A percentile compares a stretch with the other conserved stretches of the same genome.
These are phyloP conservation scores for Colletotrichum tanaceti DNA, from an alignment of 2,329 filamentous ascomycete species.

Conservation along the genomic window DNA sequence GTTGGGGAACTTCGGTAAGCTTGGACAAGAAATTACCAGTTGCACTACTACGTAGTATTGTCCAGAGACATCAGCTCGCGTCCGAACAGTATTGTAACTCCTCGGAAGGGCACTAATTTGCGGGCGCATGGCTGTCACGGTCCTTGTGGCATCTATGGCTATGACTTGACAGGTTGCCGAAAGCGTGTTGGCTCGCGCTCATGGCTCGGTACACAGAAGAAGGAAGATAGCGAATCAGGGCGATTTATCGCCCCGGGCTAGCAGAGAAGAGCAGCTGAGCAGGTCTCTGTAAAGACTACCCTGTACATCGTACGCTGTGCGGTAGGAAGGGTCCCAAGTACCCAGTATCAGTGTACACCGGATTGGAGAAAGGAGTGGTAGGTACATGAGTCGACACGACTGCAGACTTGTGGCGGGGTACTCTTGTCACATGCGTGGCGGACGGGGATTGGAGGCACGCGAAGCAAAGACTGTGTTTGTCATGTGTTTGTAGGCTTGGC, in stretches of 20 bases:
- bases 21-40: too few relatives aligned
- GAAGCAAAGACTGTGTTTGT: too few relatives aligned
- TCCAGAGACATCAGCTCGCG: background rate
- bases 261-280: too few relatives aligned
- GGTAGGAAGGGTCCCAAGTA: background rate
- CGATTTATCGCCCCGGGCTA: background rate
- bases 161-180: background rate
- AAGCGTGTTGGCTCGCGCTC: slow-evolving; percentile 5
- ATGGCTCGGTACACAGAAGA: slow-evolving; percentile 14
- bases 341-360: too few relatives aligned
- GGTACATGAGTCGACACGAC: background rate
- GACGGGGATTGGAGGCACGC: slow-evolving; percentile 15
- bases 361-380: background rate
- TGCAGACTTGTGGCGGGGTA: background rate
- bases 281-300: slow-evolving; percentile 15
- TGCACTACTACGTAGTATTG: too few relatives aligned
- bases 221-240: slow-evolving; percentile 7
- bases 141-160: background rate
- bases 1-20: too few relatives aligned
- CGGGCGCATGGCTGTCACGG: slow-evolving; percentile 2
- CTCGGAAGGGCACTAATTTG: background rate
- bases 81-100: background rate
- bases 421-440: slow-evolving; percentile 12
- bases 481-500: slow-evolving; percentile 3
- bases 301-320: background rate